Conservation (phyloP, 2,329 filamentous ascomycete species). For the Escovopsis weberi region DNA sequence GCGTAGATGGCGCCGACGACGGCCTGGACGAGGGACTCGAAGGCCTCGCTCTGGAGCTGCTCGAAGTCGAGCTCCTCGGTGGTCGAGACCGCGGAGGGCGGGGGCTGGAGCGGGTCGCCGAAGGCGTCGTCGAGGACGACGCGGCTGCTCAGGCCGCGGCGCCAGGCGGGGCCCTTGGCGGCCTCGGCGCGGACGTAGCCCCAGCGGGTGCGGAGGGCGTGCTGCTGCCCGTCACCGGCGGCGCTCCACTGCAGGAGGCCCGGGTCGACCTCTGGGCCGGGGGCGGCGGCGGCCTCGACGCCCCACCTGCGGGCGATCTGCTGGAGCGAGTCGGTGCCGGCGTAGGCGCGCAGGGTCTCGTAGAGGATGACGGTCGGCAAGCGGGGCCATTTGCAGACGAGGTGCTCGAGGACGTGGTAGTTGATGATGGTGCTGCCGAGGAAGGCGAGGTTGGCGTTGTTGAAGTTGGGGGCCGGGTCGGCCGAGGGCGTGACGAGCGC, state of each 20-base stretch:
- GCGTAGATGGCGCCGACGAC: slow-evolving; percentile 75
- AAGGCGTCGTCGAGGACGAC: slow-evolving; percentile 77
- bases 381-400: slow-evolving; percentile 80
- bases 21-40: slow-evolving; percentile 66
- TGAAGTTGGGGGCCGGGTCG: slow-evolving; percentile 65
- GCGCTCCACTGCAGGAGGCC: slow-evolving; percentile 70
- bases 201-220: slow-evolving; percentile 23
- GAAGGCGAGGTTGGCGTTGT: slow-evolving; percentile 72
- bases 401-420: slow-evolving; percentile 79
- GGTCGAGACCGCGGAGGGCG: not conserved
- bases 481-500: slow-evolving; percentile 77
- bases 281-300: slow-evolving; percentile 72
- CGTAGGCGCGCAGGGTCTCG: slow-evolving; percentile 71
- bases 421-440: slow-evolving; percentile 72
- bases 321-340: slow-evolving; percentile 59
- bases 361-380: slow-evolving; percentile 81
- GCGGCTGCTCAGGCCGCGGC: slow-evolving; percentile 59
- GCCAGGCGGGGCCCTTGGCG: slow-evolving; percentile 29
- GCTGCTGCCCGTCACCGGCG: slow-evolving; percentile 20
- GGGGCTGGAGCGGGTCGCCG: slow-evolving; percentile 37
- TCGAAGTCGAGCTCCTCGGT: slow-evolving; percentile 27
- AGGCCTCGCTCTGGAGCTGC: slow-evolving; percentile 60
- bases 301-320: slow-evolving; percentile 77
- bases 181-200: slow-evolving; percentile 38
- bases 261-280: slow-evolving; percentile 82